phyloP scores from a whole-genome alignment of 495 filamentous ascomycete genomes.

The Trichoderma gamsii region DNA sequence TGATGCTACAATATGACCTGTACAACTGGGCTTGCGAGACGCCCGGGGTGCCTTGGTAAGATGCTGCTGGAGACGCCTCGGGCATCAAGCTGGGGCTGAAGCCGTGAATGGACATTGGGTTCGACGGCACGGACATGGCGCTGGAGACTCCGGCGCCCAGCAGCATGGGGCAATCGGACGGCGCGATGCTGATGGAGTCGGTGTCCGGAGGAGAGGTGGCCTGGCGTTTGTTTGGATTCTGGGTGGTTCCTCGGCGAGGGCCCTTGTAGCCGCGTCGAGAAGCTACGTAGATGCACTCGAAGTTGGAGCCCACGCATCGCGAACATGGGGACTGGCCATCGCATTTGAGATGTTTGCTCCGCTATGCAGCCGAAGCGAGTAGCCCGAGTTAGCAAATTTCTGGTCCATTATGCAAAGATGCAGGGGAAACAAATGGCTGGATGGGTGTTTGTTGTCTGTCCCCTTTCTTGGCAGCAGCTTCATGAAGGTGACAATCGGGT shows the following conservation, averaged over 20 bases:
- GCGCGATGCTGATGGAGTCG: slow-evolving; percentile 18
- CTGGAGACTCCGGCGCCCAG: slow-evolving; percentile 26
- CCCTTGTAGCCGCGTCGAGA: slow-evolving; percentile 49
- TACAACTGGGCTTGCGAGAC: slow-evolving; percentile 18
- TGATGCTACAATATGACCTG: slow-evolving; percentile 13
- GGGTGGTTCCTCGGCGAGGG: slow-evolving; percentile 35
- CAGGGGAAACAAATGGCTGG: neutral
- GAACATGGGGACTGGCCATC: slow-evolving; percentile 41
- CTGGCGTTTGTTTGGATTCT: slow-evolving; percentile 47
- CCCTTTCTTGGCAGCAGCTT: neutral
- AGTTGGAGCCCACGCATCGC: slow-evolving; percentile 36
- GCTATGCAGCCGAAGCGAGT: slow-evolving; percentile 25
- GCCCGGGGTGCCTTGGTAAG: slow-evolving; percentile 11
- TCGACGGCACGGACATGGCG: slow-evolving; percentile 14
- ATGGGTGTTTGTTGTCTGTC: neutral
- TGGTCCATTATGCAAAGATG: neutral
- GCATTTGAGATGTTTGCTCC: slow-evolving; percentile 47
- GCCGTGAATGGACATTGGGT: slow-evolving; percentile 22
- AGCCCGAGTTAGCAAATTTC: neutral
- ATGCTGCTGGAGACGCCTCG: neutral
- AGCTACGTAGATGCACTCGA: slow-evolving; percentile 44
- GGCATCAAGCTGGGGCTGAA: slow-evolving; percentile 5
- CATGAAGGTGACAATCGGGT: neutral
- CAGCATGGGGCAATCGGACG: slow-evolving; percentile 43
- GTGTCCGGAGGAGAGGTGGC: slow-evolving; percentile 42